These are phyloP conservation scores for Hyphodiscus hymeniophilus DNA, from an alignment of 495 filamentous ascomycete genomes.

Conservation along the genomic window DNA sequence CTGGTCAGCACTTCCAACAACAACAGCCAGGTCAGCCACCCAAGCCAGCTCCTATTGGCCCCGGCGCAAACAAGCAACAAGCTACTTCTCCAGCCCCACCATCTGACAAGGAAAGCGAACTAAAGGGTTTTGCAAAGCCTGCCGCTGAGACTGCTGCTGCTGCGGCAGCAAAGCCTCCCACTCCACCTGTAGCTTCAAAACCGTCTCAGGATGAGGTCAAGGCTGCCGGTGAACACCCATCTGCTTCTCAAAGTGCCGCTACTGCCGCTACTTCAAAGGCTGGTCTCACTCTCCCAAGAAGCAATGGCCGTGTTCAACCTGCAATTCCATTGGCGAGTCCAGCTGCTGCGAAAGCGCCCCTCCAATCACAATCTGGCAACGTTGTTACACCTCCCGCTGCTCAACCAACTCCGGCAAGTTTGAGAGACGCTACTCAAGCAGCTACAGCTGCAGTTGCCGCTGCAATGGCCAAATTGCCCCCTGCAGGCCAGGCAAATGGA, in stretches of 20 bases:
- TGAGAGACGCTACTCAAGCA: constrained; percentile 70
- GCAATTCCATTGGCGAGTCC: constrained; percentile 47
- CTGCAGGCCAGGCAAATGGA: constrained; percentile 36
- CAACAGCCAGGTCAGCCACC: constrained; percentile 28
- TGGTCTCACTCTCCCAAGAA: constrained; percentile 54
- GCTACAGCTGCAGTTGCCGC: constrained; percentile 81
- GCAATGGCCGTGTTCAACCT: constrained; percentile 58
- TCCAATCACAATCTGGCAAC: constrained; percentile 25
- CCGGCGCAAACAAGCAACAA: constrained; percentile 39
- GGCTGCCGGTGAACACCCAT: constrained; percentile 33
- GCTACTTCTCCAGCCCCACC: constrained; percentile 26
- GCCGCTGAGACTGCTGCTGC: constrained; percentile 18
- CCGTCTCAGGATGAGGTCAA: constrained; percentile 45
- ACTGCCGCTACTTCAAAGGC: constrained; percentile 31
- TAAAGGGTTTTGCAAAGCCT: constrained; percentile 22
- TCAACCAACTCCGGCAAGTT: constrained; percentile 21
- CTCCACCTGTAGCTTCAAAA: constrained; percentile 61
- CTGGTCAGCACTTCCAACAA: constrained; percentile 35
- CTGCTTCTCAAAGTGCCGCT: constrained; percentile 25
- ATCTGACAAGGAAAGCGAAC: constrained; percentile 24
- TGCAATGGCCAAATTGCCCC: constrained; percentile 72
- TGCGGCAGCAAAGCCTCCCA: constrained; percentile 25
- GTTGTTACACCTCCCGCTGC: constrained; percentile 24
- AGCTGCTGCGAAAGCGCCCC: constrained; percentile 5
- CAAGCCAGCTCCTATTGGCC: constrained; percentile 48